Evolutionary conservation across 768 basidiomycete species (phyloP).

Genomic region (Mycena maculata): DNA sequence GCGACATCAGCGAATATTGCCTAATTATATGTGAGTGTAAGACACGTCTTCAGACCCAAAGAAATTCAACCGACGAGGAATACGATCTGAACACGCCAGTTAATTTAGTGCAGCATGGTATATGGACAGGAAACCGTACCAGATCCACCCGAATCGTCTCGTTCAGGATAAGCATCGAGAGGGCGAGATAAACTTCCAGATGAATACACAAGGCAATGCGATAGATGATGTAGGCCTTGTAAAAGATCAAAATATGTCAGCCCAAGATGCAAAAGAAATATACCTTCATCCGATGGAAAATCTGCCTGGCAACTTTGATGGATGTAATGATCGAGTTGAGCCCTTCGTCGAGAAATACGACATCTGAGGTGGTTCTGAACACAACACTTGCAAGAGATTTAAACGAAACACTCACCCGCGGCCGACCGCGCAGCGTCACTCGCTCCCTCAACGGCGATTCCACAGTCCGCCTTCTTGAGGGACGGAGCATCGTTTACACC

Average conservation of each 20-base stretch:
- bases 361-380: constrained; percentile 38
- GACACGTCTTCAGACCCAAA: background rate
- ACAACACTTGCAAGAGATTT: background rate
- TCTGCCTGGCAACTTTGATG: constrained; percentile 61
- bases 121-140: constrained; percentile 53
- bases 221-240: constrained; percentile 59
- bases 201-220: constrained; percentile 63
- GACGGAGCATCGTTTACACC: constrained; percentile 47
- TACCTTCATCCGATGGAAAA: constrained; percentile 62
- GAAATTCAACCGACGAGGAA: constrained; percentile 15
- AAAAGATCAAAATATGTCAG: constrained; percentile 31
- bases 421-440: constrained; percentile 55
- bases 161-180: constrained; percentile 58
- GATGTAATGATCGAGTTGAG: constrained; percentile 54
- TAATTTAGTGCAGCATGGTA: constrained; percentile 44
- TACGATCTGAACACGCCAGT: constrained; percentile 3
- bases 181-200: constrained; percentile 57
- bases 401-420: constrained; percentile 35
- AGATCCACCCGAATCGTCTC: constrained; percentile 61
- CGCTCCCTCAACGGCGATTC: constrained; percentile 56
- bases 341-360: constrained; percentile 63
- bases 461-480: constrained; percentile 43
- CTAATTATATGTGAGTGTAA: background rate
- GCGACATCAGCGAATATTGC: constrained; percentile 45
- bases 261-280: constrained; percentile 39